Evolutionary conservation across 2,329 filamentous ascomycete genomes (phyloP).

Genomic region (Calonectria pseudoturangicola): DNA sequence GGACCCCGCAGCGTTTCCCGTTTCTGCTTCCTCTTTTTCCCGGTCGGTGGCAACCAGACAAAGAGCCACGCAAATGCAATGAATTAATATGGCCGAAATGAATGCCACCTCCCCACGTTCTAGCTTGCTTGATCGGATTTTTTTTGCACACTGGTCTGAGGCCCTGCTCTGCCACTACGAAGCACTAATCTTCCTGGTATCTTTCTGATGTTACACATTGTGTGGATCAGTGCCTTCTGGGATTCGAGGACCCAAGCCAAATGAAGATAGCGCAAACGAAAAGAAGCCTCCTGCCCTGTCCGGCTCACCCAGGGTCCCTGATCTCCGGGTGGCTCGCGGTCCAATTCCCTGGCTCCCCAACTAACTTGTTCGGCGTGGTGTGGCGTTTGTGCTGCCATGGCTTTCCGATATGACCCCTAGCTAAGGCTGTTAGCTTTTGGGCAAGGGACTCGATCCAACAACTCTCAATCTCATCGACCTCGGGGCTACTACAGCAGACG

Average conservation of each 20-base stretch:
- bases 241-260: conserved; percentile 13
- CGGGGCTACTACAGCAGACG: background rate
- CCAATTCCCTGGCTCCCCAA: conserved; percentile 24
- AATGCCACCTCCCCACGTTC: conserved; percentile 11
- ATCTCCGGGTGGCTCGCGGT: conserved; percentile 16
- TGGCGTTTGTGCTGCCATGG: conserved; percentile 27
- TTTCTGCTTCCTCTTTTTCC: conserved; percentile 9
- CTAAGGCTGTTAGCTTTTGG: conserved; percentile 18
- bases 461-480: background rate
- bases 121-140: background rate
- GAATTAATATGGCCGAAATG: conserved; percentile 9
- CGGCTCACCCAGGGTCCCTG: conserved; percentile 34
- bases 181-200: conserved; percentile 7
- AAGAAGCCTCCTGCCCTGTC: conserved; percentile 23
- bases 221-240: conserved; percentile 17
- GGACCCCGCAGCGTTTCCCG: conserved; percentile 17
- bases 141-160: background rate
- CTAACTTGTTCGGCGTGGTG: background rate
- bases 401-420: conserved; percentile 10
- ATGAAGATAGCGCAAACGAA: conserved; percentile 33
- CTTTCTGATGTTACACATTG: conserved; percentile 18
- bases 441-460: background rate
- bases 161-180: background rate
- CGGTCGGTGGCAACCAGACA: background rate
- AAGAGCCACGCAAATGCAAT: background rate